phyloP scores from a whole-genome alignment of 352 stramenopile species.

The Phytophthora quininea region DNA sequence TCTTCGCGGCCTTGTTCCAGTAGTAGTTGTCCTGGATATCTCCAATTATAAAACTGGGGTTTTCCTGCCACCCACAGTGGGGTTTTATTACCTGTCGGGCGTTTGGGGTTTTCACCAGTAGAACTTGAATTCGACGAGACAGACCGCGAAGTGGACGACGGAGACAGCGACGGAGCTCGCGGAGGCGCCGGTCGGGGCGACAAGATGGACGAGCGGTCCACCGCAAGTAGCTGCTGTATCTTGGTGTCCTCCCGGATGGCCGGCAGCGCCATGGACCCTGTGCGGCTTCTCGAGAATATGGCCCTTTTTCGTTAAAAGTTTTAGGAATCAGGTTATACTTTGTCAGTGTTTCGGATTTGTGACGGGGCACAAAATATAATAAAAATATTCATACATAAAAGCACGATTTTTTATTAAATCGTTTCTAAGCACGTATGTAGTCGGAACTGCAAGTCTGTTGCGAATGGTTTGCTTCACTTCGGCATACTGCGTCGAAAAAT shows the following conservation, averaged over 20 bases:
- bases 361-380: no score
- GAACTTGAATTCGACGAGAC: slow-evolving; percentile 23
- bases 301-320: no score
- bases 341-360: neutral
- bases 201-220: neutral
- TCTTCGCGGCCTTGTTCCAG: no score
- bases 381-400: no score
- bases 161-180: slow-evolving; percentile 30
- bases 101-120: slow-evolving; percentile 11
- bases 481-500: no score
- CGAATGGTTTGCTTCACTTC: no score
- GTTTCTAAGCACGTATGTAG: no score
- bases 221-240: slow-evolving; percentile 30
- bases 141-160: no score
- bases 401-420: no score
- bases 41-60: slow-evolving; percentile 8
- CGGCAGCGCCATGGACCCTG: slow-evolving; percentile 36
- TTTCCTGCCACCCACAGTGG: neutral
- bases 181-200: slow-evolving; percentile 21
- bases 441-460: no score
- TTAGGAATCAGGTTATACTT: slow-evolving; percentile 21
- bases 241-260: slow-evolving; percentile 60
- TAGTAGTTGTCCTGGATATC: slow-evolving; percentile 14
- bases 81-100: neutral
- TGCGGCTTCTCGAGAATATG: slow-evolving; percentile 34